A percentile compares a stretch with the other conserved stretches of the same genome.
These are phyloP conservation scores for Trichoderma reesei DNA, from an alignment of 495 filamentous ascomycete genomes.

Conservation along the genomic window DNA sequence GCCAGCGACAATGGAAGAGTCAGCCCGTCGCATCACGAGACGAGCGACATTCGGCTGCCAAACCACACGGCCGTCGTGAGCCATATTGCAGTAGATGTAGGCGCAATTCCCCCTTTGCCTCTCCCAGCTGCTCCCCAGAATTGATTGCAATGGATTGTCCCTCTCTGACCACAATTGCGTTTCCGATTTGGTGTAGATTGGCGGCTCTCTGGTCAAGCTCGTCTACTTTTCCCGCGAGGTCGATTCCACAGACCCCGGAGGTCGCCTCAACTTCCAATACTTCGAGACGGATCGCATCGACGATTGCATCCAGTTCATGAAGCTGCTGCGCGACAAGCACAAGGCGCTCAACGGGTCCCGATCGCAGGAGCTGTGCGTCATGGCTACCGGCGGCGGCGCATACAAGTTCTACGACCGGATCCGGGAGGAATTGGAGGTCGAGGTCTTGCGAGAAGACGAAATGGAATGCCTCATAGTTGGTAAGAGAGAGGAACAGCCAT, in stretches of 20 bases:
- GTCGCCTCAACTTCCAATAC: conserved; percentile 84
- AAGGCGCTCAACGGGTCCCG: conserved; percentile 57
- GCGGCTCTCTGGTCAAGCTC: conserved; percentile 86
- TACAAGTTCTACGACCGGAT: conserved; percentile 94
- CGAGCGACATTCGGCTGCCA: conserved; percentile 86
- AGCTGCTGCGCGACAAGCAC: conserved; percentile 68
- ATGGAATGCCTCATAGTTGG: conserved; percentile 98
- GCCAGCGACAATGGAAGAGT: conserved; percentile 45
- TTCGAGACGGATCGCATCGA: conserved; percentile 93
- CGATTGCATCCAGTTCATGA: conserved; percentile 83
- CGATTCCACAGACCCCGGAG: conserved; percentile 67
- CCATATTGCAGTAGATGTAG: conserved; percentile 92
- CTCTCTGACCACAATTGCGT: conserved; percentile 1
- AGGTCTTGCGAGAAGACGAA: conserved; percentile 88
- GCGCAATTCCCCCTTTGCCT: conserved; percentile 22
- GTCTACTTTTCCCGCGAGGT: conserved; percentile 93
- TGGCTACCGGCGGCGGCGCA: conserved; percentile 90
- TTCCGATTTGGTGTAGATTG: conserved; percentile 53
- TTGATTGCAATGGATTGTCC: too few species aligned
- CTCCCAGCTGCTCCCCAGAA: conserved; percentile 1
- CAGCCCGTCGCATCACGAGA: conserved; percentile 56
- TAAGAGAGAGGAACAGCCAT: conserved; percentile 23
- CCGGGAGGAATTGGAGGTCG: conserved; percentile 65
- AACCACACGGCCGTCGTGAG: conserved; percentile 89
- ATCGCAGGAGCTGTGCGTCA: conserved; percentile 64